phyloP scores from a whole-genome alignment of 106 monocot species.

The Apostasia shenzhenica region DNA sequence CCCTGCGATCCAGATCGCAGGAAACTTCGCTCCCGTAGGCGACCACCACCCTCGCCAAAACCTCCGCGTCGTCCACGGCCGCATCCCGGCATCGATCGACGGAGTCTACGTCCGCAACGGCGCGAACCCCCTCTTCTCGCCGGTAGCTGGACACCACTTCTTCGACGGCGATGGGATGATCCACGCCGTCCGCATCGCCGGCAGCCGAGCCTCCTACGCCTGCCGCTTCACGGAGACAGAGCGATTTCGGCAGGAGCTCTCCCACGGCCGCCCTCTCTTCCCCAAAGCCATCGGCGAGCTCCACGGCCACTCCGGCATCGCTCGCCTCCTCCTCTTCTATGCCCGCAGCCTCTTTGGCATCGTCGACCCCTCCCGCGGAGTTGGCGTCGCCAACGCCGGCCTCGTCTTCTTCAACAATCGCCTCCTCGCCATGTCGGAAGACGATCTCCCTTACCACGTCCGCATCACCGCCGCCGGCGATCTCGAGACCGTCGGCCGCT shows the following conservation, averaged over 20 bases:
- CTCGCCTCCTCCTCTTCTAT: conserved; percentile 32
- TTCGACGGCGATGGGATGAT: conserved; percentile 45
- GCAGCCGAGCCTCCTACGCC: not conserved
- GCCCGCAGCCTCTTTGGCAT: conserved; percentile 21
- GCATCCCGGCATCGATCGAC: conserved; percentile 7
- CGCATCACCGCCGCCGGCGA: conserved; percentile 26
- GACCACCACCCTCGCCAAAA: conserved; percentile 3
- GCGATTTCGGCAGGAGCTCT: conserved; percentile 26
- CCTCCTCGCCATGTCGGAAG: conserved; percentile 43
- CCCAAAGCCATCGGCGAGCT: conserved; percentile 62
- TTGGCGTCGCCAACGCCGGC: conserved; percentile 25
- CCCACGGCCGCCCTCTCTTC: conserved; percentile 29
- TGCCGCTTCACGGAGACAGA: conserved; percentile 37
- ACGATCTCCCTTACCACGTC: conserved; percentile 39
- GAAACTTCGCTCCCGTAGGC: conserved; percentile 39
- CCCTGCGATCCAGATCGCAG: conserved; percentile 28
- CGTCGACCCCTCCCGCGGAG: conserved; percentile 14
- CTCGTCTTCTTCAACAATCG: conserved; percentile 26
- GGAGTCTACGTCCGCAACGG: conserved; percentile 36
- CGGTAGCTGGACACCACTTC: conserved; percentile 25
- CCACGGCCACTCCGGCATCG: conserved; percentile 38
- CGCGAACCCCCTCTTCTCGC: conserved; percentile 21
- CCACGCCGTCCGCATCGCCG: conserved; percentile 17
- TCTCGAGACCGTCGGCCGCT: conserved; percentile 33
- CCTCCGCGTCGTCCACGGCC: conserved; percentile 10